These are phyloP conservation scores for Austroboletus novae-zelandiae DNA, from an alignment of 1,284 basidiomycete species.

Conservation along the genomic window DNA sequence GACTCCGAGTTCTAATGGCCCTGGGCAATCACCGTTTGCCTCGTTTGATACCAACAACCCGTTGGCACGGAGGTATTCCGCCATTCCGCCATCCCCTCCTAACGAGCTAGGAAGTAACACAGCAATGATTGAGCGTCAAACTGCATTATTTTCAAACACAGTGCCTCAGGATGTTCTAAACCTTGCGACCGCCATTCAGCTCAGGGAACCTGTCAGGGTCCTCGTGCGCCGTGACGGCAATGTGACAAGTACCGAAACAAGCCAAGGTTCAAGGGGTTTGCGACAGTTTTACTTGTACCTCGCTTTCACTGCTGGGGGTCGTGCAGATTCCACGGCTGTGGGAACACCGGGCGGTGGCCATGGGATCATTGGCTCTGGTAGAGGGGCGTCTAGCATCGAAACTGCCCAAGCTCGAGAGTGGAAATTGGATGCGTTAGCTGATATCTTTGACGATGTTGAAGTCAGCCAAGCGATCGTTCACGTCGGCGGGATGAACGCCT, in stretches of 20 bases:
- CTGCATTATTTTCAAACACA: slow-evolving; percentile 93
- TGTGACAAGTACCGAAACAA: slow-evolving; percentile 67
- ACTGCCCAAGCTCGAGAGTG: slow-evolving; percentile 90
- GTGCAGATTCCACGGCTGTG: slow-evolving; percentile 54
- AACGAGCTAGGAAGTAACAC: slow-evolving; percentile 34
- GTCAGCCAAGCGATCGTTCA: slow-evolving; percentile 84
- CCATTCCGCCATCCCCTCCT: slow-evolving; percentile 47
- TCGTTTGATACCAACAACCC: slow-evolving; percentile 51
- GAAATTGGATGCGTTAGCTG: slow-evolving; percentile 94
- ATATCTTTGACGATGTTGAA: slow-evolving; percentile 90
- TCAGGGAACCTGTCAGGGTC: slow-evolving; percentile 93
- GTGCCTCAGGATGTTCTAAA: slow-evolving; percentile 94
- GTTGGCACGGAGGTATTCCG: slow-evolving; percentile 56
- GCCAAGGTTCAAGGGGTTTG: slow-evolving; percentile 75
- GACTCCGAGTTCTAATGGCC: slow-evolving; percentile 35
- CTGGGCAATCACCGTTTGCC: slow-evolving; percentile 42
- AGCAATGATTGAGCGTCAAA: slow-evolving; percentile 77
- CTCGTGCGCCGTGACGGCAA: slow-evolving; percentile 95
- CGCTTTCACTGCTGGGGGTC: slow-evolving; percentile 83
- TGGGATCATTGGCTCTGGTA: slow-evolving; percentile 88
- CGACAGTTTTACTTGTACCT: slow-evolving; percentile 93
- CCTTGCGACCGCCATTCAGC: slow-evolving; percentile 82
- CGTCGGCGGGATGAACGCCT: slow-evolving; percentile 80
- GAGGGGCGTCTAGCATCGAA: slow-evolving; percentile 76
- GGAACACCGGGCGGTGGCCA: slow-evolving; percentile 60